A percentile compares a stretch with the other conserved stretches of the same genome.
Conservation (phyloP, 441 rosid genomes). For the Pelargonium cotyledonis region DNA sequence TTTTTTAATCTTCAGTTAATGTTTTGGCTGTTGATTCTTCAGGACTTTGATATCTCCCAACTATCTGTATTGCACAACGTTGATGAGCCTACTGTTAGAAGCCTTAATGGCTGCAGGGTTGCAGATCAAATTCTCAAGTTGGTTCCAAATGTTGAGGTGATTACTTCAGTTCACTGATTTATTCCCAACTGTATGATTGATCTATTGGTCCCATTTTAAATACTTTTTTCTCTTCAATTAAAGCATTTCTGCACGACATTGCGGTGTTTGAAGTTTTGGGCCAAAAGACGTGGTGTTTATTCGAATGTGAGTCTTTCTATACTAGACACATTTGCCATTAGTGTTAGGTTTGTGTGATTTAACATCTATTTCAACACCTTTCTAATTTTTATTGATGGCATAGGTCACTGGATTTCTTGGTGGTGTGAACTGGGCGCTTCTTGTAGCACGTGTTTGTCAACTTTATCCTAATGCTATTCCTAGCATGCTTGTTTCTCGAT, state of each 20-base stretch:
- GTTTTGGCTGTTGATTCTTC: constrained; percentile 14
- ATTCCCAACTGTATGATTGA: background rate
- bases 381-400: background rate
- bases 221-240: constrained; percentile 7
- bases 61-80: constrained; percentile 55
- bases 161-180: constrained; percentile 9
- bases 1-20: background rate
- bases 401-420: constrained; percentile 80
- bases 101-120: constrained; percentile 97
- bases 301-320: constrained; percentile 43
- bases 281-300: constrained; percentile 81
- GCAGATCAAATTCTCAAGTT: constrained; percentile 93
- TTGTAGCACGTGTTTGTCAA: constrained; percentile 77
- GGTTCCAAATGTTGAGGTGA: constrained; percentile 80
- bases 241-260: constrained; percentile 74
- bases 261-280: constrained; percentile 89
- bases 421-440: constrained; percentile 75
- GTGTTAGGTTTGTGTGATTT: background rate
- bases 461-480: constrained; percentile 92
- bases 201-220: constrained; percentile 7
- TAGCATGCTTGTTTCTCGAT: constrained; percentile 81
- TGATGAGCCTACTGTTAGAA: constrained; percentile 89
- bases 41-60: constrained; percentile 82
- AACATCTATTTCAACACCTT: background rate
- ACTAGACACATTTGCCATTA: background rate